These are phyloP conservation scores for Colletotrichum phormii DNA, from an alignment of 2,329 filamentous ascomycete genomes.

Conservation along the genomic window DNA sequence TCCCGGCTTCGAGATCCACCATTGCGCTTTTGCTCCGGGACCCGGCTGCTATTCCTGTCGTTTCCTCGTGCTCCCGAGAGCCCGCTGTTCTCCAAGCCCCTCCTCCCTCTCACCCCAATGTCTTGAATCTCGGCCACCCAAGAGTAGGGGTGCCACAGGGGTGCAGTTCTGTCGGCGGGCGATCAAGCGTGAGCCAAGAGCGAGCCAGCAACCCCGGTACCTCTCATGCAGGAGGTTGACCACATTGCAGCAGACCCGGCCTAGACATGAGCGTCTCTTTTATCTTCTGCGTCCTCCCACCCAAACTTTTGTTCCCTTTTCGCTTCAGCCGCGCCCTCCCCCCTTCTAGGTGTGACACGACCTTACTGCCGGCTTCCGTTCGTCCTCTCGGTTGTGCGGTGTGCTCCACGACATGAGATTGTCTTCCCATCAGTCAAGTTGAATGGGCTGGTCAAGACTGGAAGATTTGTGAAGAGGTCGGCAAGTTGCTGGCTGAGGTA, in stretches of 20 bases:
- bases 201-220: constrained; percentile 24
- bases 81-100: not conserved
- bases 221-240: constrained; percentile 35
- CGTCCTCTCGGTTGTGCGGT: constrained; percentile 13
- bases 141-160: constrained; percentile 22
- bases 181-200: constrained; percentile 31
- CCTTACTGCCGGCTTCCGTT: constrained; percentile 31
- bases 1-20: constrained; percentile 21
- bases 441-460: constrained; percentile 25
- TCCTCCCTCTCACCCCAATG: not conserved
- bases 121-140: constrained; percentile 17
- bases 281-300: constrained; percentile 36
- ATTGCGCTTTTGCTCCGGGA: constrained; percentile 7
- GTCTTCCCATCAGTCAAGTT: constrained; percentile 9
- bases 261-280: constrained; percentile 30
- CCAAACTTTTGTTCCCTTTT: constrained; percentile 16
- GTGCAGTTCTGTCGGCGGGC: constrained; percentile 17
- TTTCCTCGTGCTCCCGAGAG: constrained; percentile 13
- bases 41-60: constrained; percentile 32
- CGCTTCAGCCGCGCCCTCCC: constrained; percentile 30
- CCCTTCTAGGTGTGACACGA: constrained; percentile 31
- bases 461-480: constrained; percentile 13
- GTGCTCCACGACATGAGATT: constrained; percentile 30
- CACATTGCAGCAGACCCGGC: constrained; percentile 33
- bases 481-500: constrained; percentile 1